phyloP scores from a whole-genome alignment of 2,329 filamentous ascomycete genomes.

The Trichophyton benhamiae region DNA sequence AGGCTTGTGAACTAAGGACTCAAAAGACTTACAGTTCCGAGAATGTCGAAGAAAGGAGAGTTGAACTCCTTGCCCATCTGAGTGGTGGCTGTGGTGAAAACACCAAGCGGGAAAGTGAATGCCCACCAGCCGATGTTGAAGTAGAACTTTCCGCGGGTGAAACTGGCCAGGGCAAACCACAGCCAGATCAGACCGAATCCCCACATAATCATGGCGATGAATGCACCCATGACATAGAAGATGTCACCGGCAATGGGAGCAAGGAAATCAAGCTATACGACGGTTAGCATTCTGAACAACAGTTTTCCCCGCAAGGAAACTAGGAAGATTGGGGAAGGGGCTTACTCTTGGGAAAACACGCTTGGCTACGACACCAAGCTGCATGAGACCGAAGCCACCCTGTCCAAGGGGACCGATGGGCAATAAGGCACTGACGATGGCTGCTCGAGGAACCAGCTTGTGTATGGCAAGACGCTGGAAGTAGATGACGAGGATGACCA shows the following conservation, averaged over 20 bases:
- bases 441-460: conserved; percentile 53
- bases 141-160: conserved; percentile 34
- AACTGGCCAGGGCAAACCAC: conserved; percentile 40
- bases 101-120: conserved; percentile 43
- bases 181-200: conserved; percentile 45
- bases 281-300: background rate
- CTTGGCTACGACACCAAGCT: conserved; percentile 35
- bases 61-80: conserved; percentile 11
- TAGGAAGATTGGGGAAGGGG: background rate
- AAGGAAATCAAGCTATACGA: conserved; percentile 22
- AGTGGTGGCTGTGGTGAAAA: conserved; percentile 13
- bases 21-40: conserved; percentile 12
- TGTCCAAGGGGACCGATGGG: conserved; percentile 56
- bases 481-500: conserved; percentile 54
- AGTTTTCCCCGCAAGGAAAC: background rate
- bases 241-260: conserved; percentile 37
- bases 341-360: conserved; percentile 27
- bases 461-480: conserved; percentile 56
- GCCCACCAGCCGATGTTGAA: conserved; percentile 52
- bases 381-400: conserved; percentile 49
- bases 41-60: conserved; percentile 11
- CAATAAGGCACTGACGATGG: conserved; percentile 55
- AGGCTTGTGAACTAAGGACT: background rate
- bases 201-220: conserved; percentile 45
- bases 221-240: conserved; percentile 47